Evolutionary conservation across 2,329 filamentous ascomycete species (phyloP).

Genomic region (Metarhizium brunneum): DNA sequence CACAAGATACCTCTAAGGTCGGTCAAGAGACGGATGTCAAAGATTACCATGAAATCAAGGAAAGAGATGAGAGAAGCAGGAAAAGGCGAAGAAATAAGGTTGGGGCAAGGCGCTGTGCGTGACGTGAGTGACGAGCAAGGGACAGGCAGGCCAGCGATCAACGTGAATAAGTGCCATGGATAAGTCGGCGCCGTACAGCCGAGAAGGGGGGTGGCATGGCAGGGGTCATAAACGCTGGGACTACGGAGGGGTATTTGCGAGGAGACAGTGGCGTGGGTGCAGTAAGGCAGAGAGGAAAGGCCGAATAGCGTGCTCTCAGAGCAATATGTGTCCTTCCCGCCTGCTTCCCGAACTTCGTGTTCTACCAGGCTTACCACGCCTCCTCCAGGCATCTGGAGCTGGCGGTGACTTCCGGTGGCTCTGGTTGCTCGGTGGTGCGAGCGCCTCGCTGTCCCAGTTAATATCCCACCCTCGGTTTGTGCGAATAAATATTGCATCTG

Average conservation of each 20-base stretch:
- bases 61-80: constrained; percentile 3
- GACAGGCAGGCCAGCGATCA: neutral
- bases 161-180: constrained; percentile 15
- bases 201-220: constrained; percentile 17
- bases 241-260: neutral
- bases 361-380: too few relatives aligned
- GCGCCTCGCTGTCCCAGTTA: too few relatives aligned
- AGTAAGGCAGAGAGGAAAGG: neutral
- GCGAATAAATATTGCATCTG: too few relatives aligned
- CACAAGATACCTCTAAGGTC: neutral
- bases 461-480: too few relatives aligned
- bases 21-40: neutral
- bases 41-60: neutral
- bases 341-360: too few relatives aligned
- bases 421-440: neutral
- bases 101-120: constrained; percentile 9
- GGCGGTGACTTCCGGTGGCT: neutral
- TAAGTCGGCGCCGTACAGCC: constrained; percentile 25
- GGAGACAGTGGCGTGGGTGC: neutral
- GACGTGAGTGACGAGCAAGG: constrained; percentile 12
- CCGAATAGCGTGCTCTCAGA: neutral
- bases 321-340: too few relatives aligned
- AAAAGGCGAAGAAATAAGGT: constrained; percentile 10
- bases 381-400: too few relatives aligned
- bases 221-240: neutral